Evolutionary conservation across 805 yeast species (phyloP), one percentile per base, ranked within the genome.

Genomic region (Metschnikowia kunwiensis): DNA sequence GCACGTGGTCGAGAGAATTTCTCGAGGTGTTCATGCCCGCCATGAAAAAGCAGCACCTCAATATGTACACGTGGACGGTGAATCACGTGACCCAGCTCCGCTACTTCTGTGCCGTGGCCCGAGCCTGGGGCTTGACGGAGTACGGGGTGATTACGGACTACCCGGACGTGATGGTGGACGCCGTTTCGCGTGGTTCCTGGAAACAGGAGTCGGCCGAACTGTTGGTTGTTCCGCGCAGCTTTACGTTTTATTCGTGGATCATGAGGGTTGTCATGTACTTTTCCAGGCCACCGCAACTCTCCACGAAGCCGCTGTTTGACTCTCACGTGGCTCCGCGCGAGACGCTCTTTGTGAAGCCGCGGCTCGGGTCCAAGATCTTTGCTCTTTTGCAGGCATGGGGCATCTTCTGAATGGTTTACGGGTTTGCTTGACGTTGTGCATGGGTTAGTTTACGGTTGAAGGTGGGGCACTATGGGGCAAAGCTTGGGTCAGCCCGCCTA

Each of bases 1-100:
- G 51, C 43, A 65, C 68, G 9, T 68, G 72, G 72, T 55, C 65
- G 1, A 28, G 41, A 2, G 62, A 54, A 2, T 68, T 65, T 26
- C 40, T 68, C 10, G 53, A 56, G 14, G 51, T 52, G 28, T 67
- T 68, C 44, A 41, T 67, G 35, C 74, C 74, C 0, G 48, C 62
- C n/a, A 42, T 57, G 17, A 55, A 54, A 40, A 36, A 42, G 8
- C 62, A 67, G 33, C 44, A 59, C 38, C 45, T 65, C 46, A 55
- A 54, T 32, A 48, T 68, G 24, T 64, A 50, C 37, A 51, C 63
- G 13, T 68, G 72, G 74, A 68, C 74, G 7, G 47, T 68, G 30
- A 68, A 68, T 43, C 60, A 42, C 25, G 36, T 31, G n/a, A 40
- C 40, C n/a, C 72, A 68, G 40, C 60, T 50, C 30, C 59, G 62